These are phyloP conservation scores for Stemphylium vesicarium DNA, from an alignment of 2,329 filamentous ascomycete species.

Conservation along the genomic window DNA sequence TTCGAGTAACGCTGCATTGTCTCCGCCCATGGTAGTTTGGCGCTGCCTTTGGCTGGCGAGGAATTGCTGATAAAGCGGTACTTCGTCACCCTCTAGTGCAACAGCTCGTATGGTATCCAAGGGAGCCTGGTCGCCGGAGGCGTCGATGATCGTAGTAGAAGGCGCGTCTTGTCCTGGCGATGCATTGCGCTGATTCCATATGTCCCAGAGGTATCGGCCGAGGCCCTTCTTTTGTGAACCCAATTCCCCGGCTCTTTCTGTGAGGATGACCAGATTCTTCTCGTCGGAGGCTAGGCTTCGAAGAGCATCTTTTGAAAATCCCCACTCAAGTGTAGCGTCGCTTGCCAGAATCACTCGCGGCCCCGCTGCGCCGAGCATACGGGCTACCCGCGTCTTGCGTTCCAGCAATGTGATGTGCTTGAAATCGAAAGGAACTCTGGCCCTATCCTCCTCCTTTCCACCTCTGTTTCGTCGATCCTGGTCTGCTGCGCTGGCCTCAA, in stretches of 20 bases:
- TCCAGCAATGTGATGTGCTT: conserved; percentile 84
- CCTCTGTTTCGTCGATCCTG: conserved; percentile 44
- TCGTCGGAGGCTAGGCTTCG: conserved; percentile 75
- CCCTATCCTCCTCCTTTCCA: conserved; percentile 55
- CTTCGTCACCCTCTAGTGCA: conserved; percentile 75
- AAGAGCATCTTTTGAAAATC: conserved; percentile 84
- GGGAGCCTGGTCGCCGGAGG: conserved; percentile 58
- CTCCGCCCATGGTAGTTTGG: conserved; percentile 77
- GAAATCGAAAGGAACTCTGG: conserved; percentile 84
- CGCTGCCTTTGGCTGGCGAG: conserved; percentile 86
- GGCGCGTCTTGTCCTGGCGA: conserved; percentile 32
- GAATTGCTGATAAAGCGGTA: conserved; percentile 87
- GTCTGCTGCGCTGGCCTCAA: conserved; percentile 65
- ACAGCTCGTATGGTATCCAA: conserved; percentile 57
- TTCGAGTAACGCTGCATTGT: conserved; percentile 69
- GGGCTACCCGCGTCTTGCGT: conserved; percentile 78
- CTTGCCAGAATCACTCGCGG: conserved; percentile 86
- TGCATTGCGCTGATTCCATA: conserved; percentile 45
- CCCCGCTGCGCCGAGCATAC: conserved; percentile 62
- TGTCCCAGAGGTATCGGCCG: conserved; percentile 76
- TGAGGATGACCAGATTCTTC: conserved; percentile 85
- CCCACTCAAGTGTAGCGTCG: conserved; percentile 91
- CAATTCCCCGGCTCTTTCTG: conserved; percentile 68
- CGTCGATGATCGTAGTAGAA: conserved; percentile 66
- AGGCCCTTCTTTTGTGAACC: conserved; percentile 52